These are phyloP conservation scores for Rhynchospora breviuscula DNA, from an alignment of 176 grass and related monocot genomes.

Conservation along the genomic window DNA sequence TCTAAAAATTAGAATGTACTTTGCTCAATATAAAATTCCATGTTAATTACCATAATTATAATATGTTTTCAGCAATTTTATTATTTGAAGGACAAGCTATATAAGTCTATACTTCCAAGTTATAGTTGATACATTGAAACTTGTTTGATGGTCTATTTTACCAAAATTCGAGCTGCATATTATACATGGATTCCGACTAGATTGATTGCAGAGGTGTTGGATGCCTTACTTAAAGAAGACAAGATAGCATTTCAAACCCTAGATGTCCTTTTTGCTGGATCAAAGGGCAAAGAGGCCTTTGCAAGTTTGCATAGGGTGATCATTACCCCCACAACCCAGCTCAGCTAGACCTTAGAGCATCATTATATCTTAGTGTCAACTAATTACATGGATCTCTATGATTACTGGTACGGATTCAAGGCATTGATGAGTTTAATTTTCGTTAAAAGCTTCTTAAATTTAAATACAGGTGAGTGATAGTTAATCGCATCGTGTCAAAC, in stretches of 20 bases:
- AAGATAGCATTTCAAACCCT: conserved; percentile 36
- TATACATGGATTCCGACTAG: neutral
- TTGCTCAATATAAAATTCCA: no score
- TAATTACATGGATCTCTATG: neutral
- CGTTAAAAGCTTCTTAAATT: neutral
- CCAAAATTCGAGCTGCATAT: no score
- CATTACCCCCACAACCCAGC: conserved; percentile 12
- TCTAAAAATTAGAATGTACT: no score
- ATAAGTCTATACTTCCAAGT: no score
- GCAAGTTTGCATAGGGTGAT: conserved; percentile 6
- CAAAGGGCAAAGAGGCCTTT: neutral
- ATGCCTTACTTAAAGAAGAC: conserved; percentile 24
- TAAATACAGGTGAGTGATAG: no score
- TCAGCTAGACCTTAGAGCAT: conserved; percentile 13
- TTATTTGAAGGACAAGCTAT: no score
- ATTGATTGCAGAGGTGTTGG: conserved; percentile 1
- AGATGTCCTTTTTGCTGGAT: conserved; percentile 24
- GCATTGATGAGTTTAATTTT: neutral
- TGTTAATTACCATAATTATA: no score
- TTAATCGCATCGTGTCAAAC: no score
- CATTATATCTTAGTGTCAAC: conserved; percentile 13
- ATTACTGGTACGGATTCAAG: neutral
- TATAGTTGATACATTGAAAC: no score
- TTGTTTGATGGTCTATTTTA: no score
- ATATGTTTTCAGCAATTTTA: no score